Evolutionary conservation across 2,329 filamentous ascomycete genomes (phyloP), one percentile per base, ranked within the genome.

Genomic region (Aureobasidium mangrovei): DNA sequence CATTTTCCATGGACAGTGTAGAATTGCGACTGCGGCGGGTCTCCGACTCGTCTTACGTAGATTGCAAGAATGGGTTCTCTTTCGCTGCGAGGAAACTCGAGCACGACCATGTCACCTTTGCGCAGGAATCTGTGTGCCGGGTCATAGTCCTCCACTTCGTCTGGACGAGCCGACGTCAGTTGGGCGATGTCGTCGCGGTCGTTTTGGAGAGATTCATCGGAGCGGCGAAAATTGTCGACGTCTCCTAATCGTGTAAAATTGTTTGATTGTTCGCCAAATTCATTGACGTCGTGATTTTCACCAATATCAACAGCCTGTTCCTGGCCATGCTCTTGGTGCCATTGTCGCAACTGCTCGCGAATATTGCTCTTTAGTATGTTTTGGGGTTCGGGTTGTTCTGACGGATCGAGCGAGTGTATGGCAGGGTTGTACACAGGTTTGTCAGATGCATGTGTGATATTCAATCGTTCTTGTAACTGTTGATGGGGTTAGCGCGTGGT

Each of bases 1-100:
- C 76, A 79, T 56, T 69, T 70, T 7, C 77, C 78, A 47, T 72
- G 68, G 61, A 76, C 70, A 5, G 72, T 74, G 61, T 75, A 76
- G 61, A 76, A 77, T 54, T 80, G 77, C 35, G 65, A 68, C 29
- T 69, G 61, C 3, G 33, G 59, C 2, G 65, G 66, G 2, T 56
- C 43, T 12, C 58, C 60, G 26, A 76, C 38, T 40, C 72, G 65
- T 44, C 72, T 71, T 3, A 78, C 67, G 57, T 73, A 78, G 29
- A 80, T 72, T 4, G 72, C 77, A 44, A 80, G 65, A 10, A 76
- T 64, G n/a, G 69, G 67, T 53, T 73, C 70, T 24, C 62, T 61
- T 61, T 62, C 66, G 36, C 57, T 65, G 46, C 39, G 42, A 7
- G 57, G 28, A 31, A 59, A 70, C 56, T 64, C 62, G 18, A 53